These are phyloP conservation scores for Tremella yokohamensis DNA, from an alignment of 768 basidiomycete species.

Conservation along the genomic window DNA sequence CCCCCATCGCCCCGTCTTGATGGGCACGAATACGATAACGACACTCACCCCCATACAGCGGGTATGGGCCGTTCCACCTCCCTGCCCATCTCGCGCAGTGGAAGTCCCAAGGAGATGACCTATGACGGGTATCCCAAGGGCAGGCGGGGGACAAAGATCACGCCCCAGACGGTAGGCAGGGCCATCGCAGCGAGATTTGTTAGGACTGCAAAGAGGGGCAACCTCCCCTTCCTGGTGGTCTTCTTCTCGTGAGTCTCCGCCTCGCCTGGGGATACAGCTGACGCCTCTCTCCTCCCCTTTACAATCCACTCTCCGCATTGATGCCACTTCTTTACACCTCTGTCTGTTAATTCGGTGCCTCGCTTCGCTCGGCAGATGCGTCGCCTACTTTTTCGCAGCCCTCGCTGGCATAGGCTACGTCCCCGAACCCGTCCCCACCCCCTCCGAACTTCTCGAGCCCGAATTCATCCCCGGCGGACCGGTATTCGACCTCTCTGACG, in stretches of 20 bases:
- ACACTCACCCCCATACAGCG: no score
- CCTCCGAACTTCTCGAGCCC: not conserved
- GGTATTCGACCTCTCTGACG: slow-evolving; percentile 22
- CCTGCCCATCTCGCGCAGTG: no score
- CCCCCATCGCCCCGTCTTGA: no score
- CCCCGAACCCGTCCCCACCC: slow-evolving; percentile 1
- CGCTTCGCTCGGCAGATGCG: slow-evolving; percentile 30
- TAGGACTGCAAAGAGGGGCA: slow-evolving; percentile 37
- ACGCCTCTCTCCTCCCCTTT: not conserved
- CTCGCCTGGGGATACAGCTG: not conserved
- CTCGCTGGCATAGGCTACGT: slow-evolving; percentile 46
- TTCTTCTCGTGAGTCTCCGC: slow-evolving; percentile 41
- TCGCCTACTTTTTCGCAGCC: slow-evolving; percentile 46
- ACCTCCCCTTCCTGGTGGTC: slow-evolving; percentile 44
- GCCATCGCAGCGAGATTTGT: slow-evolving; percentile 33
- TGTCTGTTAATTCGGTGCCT: not conserved
- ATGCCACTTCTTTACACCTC: not conserved
- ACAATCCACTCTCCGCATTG: not conserved
- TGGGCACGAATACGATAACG: no score
- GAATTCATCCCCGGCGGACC: slow-evolving; percentile 29
- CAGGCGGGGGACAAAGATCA: no score
- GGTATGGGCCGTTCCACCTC: no score
- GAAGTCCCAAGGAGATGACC: no score
- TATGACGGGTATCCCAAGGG: no score
- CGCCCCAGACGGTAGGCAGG: slow-evolving; percentile 20